Percentiles rank a stretch among this genome's conserved stretches.
These are phyloP conservation scores for Spirogloea muscicola DNA, from an alignment of 139 green algal genomes.

Conservation along the genomic window DNA sequence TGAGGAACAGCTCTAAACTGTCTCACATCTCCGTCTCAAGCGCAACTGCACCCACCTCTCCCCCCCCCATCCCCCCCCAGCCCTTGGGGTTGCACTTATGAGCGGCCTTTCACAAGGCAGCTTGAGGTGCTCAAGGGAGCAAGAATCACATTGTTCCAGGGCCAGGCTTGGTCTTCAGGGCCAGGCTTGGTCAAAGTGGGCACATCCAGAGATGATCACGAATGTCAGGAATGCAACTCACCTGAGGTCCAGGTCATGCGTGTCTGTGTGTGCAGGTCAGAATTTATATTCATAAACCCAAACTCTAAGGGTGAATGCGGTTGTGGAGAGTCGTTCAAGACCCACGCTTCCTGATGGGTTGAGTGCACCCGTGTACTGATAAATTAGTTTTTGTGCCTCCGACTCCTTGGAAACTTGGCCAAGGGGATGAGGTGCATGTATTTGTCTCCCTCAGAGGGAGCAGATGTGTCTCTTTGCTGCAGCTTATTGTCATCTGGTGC, in stretches of 20 bases:
- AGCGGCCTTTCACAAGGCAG: neutral
- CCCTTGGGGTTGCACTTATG: neutral
- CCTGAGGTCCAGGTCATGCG: neutral
- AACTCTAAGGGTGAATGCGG: slow-evolving; percentile 90
- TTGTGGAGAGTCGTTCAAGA: slow-evolving; percentile 74
- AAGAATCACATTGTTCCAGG: neutral
- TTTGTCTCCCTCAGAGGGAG: no score
- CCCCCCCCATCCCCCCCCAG: no score
- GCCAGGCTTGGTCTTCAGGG: neutral
- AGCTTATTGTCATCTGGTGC: no score
- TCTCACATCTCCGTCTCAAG: neutral
- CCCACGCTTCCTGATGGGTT: no score
- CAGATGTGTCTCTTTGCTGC: no score
- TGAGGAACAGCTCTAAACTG: neutral
- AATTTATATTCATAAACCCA: slow-evolving; percentile 93
- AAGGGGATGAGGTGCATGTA: no score
- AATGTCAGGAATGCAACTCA: neutral
- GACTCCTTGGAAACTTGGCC: no score
- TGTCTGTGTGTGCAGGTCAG: slow-evolving; percentile 49
- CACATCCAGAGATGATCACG: neutral
- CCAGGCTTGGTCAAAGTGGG: neutral
- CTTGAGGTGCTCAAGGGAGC: no score
- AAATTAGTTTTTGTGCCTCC: no score
- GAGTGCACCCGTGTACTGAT: no score
- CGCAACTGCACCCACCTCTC: neutral